A percentile compares a stretch with the other conserved stretches of the same genome.
Conservation (phyloP, 805 yeast genomes). For the Yueomyces sp. region DNA sequence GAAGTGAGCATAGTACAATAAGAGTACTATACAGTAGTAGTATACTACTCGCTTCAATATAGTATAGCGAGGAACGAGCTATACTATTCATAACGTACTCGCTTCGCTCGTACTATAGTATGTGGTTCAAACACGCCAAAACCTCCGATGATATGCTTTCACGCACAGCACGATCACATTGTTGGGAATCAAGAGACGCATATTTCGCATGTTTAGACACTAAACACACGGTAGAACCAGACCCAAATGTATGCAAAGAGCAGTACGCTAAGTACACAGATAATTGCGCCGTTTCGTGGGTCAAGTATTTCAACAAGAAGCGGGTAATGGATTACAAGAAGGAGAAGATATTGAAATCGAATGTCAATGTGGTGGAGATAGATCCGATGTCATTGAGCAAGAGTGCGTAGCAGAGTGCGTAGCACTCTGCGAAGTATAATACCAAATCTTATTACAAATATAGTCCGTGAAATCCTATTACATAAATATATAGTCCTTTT, state of each 20-base stretch:
- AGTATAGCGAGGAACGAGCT: no score
- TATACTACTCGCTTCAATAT: no score
- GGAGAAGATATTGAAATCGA: neutral
- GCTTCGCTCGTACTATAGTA: no score
- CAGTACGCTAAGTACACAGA: slow-evolving; percentile 47
- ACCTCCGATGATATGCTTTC: slow-evolving; percentile 16
- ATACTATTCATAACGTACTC: no score
- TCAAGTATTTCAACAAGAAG: slow-evolving; percentile 78
- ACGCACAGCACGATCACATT: slow-evolving; percentile 54
- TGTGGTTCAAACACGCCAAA: neutral
- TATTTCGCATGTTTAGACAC: slow-evolving; percentile 65
- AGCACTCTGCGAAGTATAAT: no score
- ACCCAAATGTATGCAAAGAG: slow-evolving; percentile 51
- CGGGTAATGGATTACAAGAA: slow-evolving; percentile 60
- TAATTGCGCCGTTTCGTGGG: slow-evolving; percentile 85
- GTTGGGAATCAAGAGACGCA: slow-evolving; percentile 84
- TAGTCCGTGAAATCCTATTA: no score
- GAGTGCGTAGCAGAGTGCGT: no score
- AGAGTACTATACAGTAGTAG: no score
- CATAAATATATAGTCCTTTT: no score
- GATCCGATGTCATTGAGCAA: no score
- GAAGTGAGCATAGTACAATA: no score
- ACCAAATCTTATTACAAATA: no score
- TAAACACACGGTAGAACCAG: slow-evolving; percentile 43
- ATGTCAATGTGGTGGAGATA: slow-evolving; percentile 1